Conservation (phyloP, 805 yeast genomes). For the Saturnispora zaruensis region DNA sequence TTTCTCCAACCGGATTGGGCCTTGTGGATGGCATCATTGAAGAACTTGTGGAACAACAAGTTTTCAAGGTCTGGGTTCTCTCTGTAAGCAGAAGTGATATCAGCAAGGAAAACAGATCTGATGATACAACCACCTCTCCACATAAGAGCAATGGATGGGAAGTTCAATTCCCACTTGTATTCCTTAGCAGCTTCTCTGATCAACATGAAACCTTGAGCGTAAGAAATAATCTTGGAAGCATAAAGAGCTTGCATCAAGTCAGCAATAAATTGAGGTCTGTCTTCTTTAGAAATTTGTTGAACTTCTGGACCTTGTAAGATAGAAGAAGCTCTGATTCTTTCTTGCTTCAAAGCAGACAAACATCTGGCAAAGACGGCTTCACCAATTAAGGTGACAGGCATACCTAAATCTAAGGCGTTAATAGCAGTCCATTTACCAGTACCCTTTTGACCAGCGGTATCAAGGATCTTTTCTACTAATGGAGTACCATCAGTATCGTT, state of each 20-base stretch:
- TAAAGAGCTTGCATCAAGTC: constrained; percentile 96
- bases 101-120: constrained; percentile 96
- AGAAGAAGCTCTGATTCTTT: constrained; percentile 81
- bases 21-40: constrained; percentile 80
- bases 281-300: constrained; percentile 55
- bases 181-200: constrained; percentile 97
- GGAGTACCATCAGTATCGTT: constrained; percentile 89
- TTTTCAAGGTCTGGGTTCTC: constrained; percentile 89
- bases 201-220: constrained; percentile 99
- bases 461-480: constrained; percentile 91
- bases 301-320: constrained; percentile 71
- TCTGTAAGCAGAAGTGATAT: constrained; percentile 94
- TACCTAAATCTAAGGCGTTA: constrained; percentile 94
- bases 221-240: constrained; percentile 96
- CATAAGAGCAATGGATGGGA: constrained; percentile 98
- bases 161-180: constrained; percentile 94
- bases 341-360: constrained; percentile 83
- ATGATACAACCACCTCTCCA: constrained; percentile 99
- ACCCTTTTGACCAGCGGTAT: constrained; percentile 98
- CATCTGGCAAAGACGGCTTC: constrained; percentile 98
- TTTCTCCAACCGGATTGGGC: constrained; percentile 97
- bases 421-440: constrained; percentile 99
- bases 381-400: constrained; percentile 97
- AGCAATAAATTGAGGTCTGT: constrained; percentile 78
- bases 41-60: constrained; percentile 92